phyloP scores from a whole-genome alignment of 179 eudicot species.

The Silene coronaria region DNA sequence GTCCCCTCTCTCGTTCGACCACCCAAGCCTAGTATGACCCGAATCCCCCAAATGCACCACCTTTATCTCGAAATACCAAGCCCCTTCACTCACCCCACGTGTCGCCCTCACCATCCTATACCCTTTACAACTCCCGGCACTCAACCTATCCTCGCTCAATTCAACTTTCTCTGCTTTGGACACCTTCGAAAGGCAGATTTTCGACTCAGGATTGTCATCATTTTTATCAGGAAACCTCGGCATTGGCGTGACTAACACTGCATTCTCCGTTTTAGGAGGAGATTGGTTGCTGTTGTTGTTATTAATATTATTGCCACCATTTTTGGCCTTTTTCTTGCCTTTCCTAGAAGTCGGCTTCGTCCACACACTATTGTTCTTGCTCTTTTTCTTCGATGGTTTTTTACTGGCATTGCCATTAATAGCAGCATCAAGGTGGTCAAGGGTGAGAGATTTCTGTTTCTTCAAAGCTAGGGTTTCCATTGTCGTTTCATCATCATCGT shows the following conservation, averaged over 20 bases:
- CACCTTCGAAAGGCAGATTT: conserved; percentile 67
- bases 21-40: conserved; percentile 87
- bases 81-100: conserved; percentile 77
- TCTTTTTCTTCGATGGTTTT: conserved; percentile 46
- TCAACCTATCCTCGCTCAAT: conserved; percentile 69
- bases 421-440: conserved; percentile 3
- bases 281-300: conserved; percentile 18
- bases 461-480: conserved; percentile 26
- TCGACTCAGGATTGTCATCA: conserved; percentile 55
- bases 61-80: conserved; percentile 85
- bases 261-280: conserved; percentile 34
- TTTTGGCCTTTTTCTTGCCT: conserved; percentile 21
- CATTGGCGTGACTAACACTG: conserved; percentile 55
- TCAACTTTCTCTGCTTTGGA: conserved; percentile 93
- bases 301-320: conserved; percentile 22
- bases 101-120: conserved; percentile 96
- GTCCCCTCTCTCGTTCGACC: conserved; percentile 93
- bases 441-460: conserved; percentile 39
- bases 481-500: conserved; percentile 25
- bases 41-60: conserved; percentile 70
- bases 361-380: conserved; percentile 18
- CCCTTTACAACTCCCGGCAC: conserved; percentile 83
- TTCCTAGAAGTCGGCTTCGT: conserved; percentile 14
- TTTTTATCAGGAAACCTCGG: conserved; percentile 67
- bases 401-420: conserved; percentile 6